Percentiles rank a stretch among this genome's conserved stretches.
These are phyloP conservation scores for Gnomoniopsis smithogilvyi DNA, from an alignment of 2,329 filamentous ascomycete genomes.

Conservation along the genomic window DNA sequence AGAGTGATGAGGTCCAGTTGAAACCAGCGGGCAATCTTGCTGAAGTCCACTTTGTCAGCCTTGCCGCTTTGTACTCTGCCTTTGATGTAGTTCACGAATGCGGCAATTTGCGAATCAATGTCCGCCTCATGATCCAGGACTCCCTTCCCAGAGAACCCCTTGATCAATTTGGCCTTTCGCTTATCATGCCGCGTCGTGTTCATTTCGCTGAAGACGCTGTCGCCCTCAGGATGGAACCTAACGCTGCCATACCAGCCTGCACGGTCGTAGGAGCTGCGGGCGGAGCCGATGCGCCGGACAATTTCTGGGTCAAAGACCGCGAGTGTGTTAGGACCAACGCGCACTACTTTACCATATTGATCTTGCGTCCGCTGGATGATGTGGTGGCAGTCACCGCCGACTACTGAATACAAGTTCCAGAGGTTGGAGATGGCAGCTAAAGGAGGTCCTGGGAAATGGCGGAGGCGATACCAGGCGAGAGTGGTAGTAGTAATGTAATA, in stretches of 20 bases:
- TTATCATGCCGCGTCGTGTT: constrained; percentile 25
- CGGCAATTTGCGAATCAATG: constrained; percentile 14
- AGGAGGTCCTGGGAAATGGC: constrained; percentile 25
- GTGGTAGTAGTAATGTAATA: neutral
- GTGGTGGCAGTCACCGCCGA: constrained; percentile 19
- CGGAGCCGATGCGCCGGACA: constrained; percentile 25
- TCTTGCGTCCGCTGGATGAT: constrained; percentile 21
- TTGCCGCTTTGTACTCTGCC: neutral
- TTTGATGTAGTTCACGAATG: constrained; percentile 8
- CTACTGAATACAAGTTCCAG: constrained; percentile 23
- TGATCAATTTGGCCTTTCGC: constrained; percentile 25
- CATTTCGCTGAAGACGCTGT: constrained; percentile 24
- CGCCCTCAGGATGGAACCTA: constrained; percentile 25
- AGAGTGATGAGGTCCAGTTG: constrained; percentile 12
- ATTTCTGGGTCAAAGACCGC: constrained; percentile 24
- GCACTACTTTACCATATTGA: constrained; percentile 25
- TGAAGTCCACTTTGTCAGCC: constrained; percentile 6
- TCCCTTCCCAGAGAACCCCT: constrained; percentile 27
- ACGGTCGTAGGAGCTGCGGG: constrained; percentile 25
- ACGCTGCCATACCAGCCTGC: constrained; percentile 25
- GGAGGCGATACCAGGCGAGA: constrained; percentile 24
- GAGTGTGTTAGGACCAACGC: constrained; percentile 28
- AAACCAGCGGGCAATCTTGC: constrained; percentile 12
- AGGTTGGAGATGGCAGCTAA: constrained; percentile 26
- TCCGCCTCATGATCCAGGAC: constrained; percentile 23